Conservation (phyloP, 1,284 basidiomycete species). For the Rhizoctonia solani region DNA sequence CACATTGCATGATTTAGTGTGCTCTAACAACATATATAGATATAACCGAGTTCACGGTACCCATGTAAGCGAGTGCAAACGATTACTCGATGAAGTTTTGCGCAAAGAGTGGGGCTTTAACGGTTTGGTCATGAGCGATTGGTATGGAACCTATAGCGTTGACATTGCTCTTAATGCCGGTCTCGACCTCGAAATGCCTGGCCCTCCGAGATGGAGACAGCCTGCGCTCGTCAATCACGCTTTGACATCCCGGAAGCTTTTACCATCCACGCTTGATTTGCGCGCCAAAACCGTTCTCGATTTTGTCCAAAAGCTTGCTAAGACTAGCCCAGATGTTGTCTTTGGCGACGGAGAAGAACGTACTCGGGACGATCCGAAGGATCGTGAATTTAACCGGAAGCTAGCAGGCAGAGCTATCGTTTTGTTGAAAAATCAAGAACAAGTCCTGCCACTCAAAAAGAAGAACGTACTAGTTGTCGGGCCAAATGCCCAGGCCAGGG, state of each 20-base stretch:
- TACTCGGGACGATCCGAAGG: conserved; percentile 59
- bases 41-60: conserved; percentile 59
- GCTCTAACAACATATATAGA: conserved; percentile 32
- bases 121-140: conserved; percentile 77
- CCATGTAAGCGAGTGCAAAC: conserved; percentile 69
- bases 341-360: conserved; percentile 67
- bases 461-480: conserved; percentile 54
- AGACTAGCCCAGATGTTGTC: conserved; percentile 61
- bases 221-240: conserved; percentile 58
- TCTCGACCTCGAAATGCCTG: conserved; percentile 72
- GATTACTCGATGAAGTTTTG: conserved; percentile 61
- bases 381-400: conserved; percentile 57
- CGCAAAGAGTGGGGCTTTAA: conserved; percentile 77
- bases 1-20: not conserved
- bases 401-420: conserved; percentile 69
- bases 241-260: conserved; percentile 62
- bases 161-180: conserved; percentile 69
- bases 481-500: conserved; percentile 52
- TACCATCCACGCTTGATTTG: conserved; percentile 57
- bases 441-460: conserved; percentile 51
- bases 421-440: conserved; percentile 66
- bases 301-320: conserved; percentile 63
- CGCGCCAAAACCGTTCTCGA: conserved; percentile 58
- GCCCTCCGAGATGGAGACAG: conserved; percentile 65
- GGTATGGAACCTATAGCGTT: conserved; percentile 74